These are phyloP conservation scores for Termitomyces titanicus DNA, from an alignment of 768 basidiomycete genomes.

Conservation along the genomic window DNA sequence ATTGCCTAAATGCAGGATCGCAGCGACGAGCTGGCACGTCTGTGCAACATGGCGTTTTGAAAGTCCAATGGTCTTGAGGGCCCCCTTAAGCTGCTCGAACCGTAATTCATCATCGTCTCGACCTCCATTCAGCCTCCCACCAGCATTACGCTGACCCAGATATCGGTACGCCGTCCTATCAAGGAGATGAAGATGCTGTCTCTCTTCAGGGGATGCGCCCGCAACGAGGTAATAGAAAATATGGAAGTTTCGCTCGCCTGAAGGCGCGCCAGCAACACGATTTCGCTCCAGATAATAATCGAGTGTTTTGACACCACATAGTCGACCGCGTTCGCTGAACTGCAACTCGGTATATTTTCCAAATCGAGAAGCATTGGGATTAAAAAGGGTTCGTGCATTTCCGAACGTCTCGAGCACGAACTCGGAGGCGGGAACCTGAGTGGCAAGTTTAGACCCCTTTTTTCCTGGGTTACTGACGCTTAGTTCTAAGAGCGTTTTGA, in stretches of 20 bases:
- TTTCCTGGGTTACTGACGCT: slow-evolving; percentile 87
- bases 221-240: slow-evolving; percentile 97
- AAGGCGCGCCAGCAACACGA: slow-evolving; percentile 82
- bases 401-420: slow-evolving; percentile 96
- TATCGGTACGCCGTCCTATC: slow-evolving; percentile 85
- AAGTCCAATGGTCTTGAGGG: slow-evolving; percentile 88
- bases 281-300: slow-evolving; percentile 95
- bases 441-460: slow-evolving; percentile 86
- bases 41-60: slow-evolving; percentile 95
- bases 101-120: slow-evolving; percentile 80
- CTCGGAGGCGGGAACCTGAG: slow-evolving; percentile 88
- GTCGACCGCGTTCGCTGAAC: slow-evolving; percentile 87
- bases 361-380: slow-evolving; percentile 93
- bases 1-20: slow-evolving; percentile 95
- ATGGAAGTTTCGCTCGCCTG: slow-evolving; percentile 95
- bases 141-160: slow-evolving; percentile 64
- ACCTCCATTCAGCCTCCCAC: slow-evolving; percentile 40
- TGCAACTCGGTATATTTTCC: slow-evolving; percentile 98
- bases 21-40: slow-evolving; percentile 91
- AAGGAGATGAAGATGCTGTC: slow-evolving; percentile 79
- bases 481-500: slow-evolving; percentile 90
- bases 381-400: slow-evolving; percentile 86
- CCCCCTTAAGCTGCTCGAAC: slow-evolving; percentile 92
- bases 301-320: slow-evolving; percentile 89
- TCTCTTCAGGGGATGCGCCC: slow-evolving; percentile 85